Conservation (phyloP, 805 yeast species). For the Starmera dryadoides region DNA sequence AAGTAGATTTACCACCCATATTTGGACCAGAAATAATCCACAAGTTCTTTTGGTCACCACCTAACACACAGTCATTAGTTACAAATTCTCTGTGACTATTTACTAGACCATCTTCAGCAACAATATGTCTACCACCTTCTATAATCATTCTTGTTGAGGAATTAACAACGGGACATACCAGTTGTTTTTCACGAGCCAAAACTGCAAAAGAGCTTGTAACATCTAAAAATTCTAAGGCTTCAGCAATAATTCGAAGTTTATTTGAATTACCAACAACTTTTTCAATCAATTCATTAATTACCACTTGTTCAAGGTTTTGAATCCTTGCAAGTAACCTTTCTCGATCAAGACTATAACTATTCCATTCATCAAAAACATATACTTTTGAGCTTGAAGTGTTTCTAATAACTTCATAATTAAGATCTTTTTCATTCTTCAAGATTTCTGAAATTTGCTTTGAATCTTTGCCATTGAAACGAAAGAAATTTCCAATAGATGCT, state of each 20-base stretch:
- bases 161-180: slow-evolving; percentile 60
- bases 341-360: too few relatives aligned
- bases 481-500: too few relatives aligned
- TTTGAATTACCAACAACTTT: slow-evolving; percentile 37
- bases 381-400: too few relatives aligned
- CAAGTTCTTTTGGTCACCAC: slow-evolving; percentile 46
- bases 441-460: not conserved
- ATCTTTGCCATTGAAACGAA: too few relatives aligned
- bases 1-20: slow-evolving; percentile 97
- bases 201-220: slow-evolving; percentile 64
- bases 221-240: slow-evolving; percentile 60
- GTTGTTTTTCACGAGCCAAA: slow-evolving; percentile 58
- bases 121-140: slow-evolving; percentile 70
- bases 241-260: slow-evolving; percentile 42
- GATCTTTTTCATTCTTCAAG: not conserved
- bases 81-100: slow-evolving; percentile 42
- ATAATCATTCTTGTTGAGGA: slow-evolving; percentile 41
- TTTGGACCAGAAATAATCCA: slow-evolving; percentile 90
- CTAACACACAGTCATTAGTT: slow-evolving; percentile 72
- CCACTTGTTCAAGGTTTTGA: slow-evolving; percentile 24
- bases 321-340: too few relatives aligned
- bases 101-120: slow-evolving; percentile 69
- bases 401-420: too few relatives aligned
- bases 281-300: slow-evolving; percentile 42
- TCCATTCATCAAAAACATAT: too few relatives aligned